A percentile compares a stretch with the other conserved stretches of the same genome.
Conservation (phyloP, 768 basidiomycete genomes). For the Boletus speciosus region DNA sequence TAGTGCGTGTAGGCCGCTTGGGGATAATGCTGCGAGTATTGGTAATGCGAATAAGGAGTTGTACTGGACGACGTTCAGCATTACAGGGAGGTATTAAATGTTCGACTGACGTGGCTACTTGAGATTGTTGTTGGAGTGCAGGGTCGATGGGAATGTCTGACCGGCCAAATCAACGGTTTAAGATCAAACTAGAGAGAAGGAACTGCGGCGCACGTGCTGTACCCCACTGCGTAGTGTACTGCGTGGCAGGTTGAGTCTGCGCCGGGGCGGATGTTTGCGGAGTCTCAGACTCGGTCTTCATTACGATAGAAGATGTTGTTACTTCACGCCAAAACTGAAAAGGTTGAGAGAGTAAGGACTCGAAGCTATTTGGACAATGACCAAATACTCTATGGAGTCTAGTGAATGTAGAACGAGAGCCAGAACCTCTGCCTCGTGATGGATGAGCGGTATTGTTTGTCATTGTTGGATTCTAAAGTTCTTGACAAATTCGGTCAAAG, state of each 20-base stretch:
- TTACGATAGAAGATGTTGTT: conserved; percentile 8
- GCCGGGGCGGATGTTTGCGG: conserved; percentile 32
- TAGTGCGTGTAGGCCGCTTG: conserved; percentile 44
- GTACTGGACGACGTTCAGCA: conserved; percentile 32
- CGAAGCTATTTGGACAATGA: background rate
- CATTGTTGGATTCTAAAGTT: conserved; percentile 21
- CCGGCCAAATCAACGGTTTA: conserved; percentile 1
- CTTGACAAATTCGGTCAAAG: conserved; percentile 6
- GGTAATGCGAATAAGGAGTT: conserved; percentile 48
- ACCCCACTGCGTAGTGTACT: conserved; percentile 40
- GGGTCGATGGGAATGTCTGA: conserved; percentile 66
- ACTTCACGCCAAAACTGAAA: background rate
- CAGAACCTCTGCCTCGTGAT: background rate
- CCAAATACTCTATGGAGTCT: background rate
- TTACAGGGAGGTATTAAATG: background rate
- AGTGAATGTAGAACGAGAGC: background rate
- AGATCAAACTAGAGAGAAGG: background rate
- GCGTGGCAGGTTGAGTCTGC: conserved; percentile 27
- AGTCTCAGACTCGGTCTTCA: conserved; percentile 44
- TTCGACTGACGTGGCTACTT: conserved; percentile 40
- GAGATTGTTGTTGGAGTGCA: conserved; percentile 59
- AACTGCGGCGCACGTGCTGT: conserved; percentile 32
- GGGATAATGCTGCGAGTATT: conserved; percentile 37
- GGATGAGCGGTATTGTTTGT: conserved; percentile 17
- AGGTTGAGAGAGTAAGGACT: background rate